Evolutionary conservation across 805 yeast genomes (phyloP).

Genomic region (Kurtzmaniella fragi): DNA sequence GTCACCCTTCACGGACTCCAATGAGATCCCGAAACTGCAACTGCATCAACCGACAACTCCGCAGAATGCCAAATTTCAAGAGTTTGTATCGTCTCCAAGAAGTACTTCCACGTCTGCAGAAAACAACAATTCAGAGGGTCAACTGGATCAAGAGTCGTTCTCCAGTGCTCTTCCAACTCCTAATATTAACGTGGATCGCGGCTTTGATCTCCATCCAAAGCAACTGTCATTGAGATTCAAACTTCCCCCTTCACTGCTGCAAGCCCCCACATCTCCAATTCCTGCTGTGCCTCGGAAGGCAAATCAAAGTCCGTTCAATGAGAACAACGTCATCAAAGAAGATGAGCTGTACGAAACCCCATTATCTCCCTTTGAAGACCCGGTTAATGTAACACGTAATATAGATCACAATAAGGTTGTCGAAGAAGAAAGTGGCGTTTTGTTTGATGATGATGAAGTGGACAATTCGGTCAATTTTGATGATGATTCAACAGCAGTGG

Average conservation of each 20-base stretch:
- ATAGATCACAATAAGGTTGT: no score
- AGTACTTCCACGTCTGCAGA: not conserved
- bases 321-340: conserved; percentile 18
- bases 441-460: not conserved
- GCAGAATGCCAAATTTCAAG: not conserved
- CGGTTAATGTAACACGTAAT: no score
- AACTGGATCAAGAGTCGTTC: conserved; percentile 9
- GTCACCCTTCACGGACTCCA: conserved; percentile 1
- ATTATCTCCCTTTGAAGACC: no score
- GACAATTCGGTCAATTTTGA: no score
- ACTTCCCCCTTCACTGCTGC: conserved; percentile 16
- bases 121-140: not conserved
- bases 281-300: conserved; percentile 1
- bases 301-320: conserved; percentile 19
- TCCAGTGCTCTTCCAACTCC: conserved; percentile 23
- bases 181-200: conserved; percentile 12
- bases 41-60: not conserved
- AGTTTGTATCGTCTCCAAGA: not conserved
- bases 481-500: conserved; percentile 11
- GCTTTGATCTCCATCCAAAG: conserved; percentile 7
- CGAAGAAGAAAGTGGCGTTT: not conserved
- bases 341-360: conserved; percentile 16
- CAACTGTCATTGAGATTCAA: conserved; percentile 25
- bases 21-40: not conserved
- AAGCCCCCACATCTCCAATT: conserved; percentile 2